Evolutionary conservation across 148 eudicot genomes (phyloP).

Genomic region (Rhododendron griersonianum): DNA sequence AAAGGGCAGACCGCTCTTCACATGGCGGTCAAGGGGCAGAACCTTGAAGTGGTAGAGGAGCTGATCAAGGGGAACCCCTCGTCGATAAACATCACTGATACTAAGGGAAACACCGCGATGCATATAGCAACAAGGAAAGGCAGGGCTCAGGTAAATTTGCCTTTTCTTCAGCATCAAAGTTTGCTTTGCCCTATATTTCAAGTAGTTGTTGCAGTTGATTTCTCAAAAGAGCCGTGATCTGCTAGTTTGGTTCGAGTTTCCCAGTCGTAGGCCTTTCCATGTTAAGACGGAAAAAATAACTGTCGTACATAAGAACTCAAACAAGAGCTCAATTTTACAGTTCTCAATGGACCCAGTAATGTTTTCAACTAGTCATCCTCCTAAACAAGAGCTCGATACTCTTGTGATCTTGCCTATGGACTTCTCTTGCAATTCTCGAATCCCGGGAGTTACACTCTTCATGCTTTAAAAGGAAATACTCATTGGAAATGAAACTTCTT

Average conservation of each 20-base stretch:
- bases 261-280: background rate
- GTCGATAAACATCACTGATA: conserved; percentile 54
- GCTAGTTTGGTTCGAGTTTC: background rate
- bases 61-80: conserved; percentile 58
- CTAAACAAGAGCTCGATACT: background rate
- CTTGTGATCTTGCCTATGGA: background rate
- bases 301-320: background rate
- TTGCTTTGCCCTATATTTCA: background rate
- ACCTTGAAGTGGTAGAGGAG: conserved; percentile 65
- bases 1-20: conserved; percentile 93
- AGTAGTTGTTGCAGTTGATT: background rate
- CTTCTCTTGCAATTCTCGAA: background rate
- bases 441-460: background rate
- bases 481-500: background rate
- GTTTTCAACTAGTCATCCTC: too few relatives aligned
- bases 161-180: background rate
- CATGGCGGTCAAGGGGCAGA: conserved; percentile 88
- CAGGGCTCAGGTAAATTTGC: conserved; percentile 53
- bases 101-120: conserved; percentile 71
- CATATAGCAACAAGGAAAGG: conserved; percentile 78
- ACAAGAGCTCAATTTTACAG: background rate
- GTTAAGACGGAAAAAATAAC: background rate
- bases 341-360: background rate
- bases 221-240: background rate
- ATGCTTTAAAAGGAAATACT: background rate